These are phyloP conservation scores for Hymenoscyphus fraxineus DNA, from an alignment of 2,329 filamentous ascomycete species.

Conservation along the genomic window DNA sequence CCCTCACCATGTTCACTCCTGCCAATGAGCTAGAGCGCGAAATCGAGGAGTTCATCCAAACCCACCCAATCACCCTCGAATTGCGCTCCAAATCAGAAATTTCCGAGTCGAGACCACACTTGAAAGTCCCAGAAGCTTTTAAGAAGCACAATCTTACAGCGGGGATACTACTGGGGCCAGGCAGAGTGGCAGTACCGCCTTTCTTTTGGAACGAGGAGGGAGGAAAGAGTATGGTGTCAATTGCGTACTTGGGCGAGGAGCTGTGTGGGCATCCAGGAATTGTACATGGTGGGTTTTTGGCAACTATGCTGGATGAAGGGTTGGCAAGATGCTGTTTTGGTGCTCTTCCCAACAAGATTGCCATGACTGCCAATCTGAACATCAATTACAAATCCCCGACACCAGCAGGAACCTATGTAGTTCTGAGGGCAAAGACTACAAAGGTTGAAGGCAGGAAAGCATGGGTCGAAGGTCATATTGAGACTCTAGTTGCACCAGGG, in stretches of 20 bases:
- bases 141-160: constrained; percentile 75
- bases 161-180: constrained; percentile 70
- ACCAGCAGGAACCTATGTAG: constrained; percentile 69
- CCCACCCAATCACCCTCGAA: constrained; percentile 67
- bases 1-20: constrained; percentile 61
- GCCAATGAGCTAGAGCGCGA: constrained; percentile 48
- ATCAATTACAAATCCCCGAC: constrained; percentile 80
- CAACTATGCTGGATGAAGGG: constrained; percentile 90
- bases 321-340: constrained; percentile 84
- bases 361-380: constrained; percentile 81
- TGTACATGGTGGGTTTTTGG: constrained; percentile 83
- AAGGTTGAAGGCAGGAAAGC: constrained; percentile 91
- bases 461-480: constrained; percentile 85
- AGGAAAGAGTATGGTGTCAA: constrained; percentile 65
- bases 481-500: constrained; percentile 65
- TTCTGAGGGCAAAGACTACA: constrained; percentile 73
- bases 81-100: constrained; percentile 65
- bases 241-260: constrained; percentile 73
- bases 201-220: constrained; percentile 69
- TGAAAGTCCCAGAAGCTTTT: constrained; percentile 74
- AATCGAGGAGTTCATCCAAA: constrained; percentile 71
- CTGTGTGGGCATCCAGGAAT: constrained; percentile 89
- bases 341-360: constrained; percentile 79
- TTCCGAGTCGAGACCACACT: constrained; percentile 75
- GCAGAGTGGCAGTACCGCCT: constrained; percentile 77